phyloP scores from a whole-genome alignment of 2,329 filamentous ascomycete species.

The Fusarium compactum region DNA sequence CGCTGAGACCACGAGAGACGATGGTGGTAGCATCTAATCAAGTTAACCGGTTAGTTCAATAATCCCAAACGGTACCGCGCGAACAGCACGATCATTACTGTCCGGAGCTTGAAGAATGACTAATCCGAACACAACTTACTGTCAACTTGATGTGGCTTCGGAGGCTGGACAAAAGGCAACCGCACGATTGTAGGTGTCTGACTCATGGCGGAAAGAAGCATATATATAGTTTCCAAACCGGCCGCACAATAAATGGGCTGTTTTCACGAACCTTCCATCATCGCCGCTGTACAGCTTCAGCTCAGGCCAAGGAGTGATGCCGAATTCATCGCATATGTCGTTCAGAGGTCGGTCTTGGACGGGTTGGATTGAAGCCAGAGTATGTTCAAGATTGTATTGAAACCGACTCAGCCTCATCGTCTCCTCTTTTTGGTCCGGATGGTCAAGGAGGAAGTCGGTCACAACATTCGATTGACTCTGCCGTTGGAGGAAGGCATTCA shows the following conservation, averaged over 20 bases:
- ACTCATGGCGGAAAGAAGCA: too few relatives aligned
- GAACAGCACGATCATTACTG: too few relatives aligned
- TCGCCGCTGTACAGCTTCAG: background rate
- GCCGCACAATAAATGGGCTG: too few relatives aligned
- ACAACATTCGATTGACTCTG: background rate
- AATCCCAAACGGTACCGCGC: background rate
- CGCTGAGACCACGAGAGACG: background rate
- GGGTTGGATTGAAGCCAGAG: background rate
- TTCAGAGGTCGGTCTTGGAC: background rate
- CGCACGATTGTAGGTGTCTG: too few relatives aligned
- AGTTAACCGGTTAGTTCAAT: background rate
- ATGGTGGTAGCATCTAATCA: background rate
- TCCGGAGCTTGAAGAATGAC: background rate
- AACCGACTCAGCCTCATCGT: background rate
- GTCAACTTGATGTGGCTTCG: background rate
- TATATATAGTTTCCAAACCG: too few relatives aligned
- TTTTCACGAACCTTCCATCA: background rate
- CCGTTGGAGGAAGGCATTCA: background rate
- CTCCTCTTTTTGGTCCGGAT: background rate
- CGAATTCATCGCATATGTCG: background rate
- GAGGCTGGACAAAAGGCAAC: background rate
- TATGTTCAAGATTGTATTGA: background rate
- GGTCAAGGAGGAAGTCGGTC: background rate
- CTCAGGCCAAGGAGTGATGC: background rate
- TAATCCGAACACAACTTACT: background rate